These are phyloP conservation scores for Phellopilus nigrolimitatus DNA, from an alignment of 1,284 basidiomycete genomes.

Conservation along the genomic window DNA sequence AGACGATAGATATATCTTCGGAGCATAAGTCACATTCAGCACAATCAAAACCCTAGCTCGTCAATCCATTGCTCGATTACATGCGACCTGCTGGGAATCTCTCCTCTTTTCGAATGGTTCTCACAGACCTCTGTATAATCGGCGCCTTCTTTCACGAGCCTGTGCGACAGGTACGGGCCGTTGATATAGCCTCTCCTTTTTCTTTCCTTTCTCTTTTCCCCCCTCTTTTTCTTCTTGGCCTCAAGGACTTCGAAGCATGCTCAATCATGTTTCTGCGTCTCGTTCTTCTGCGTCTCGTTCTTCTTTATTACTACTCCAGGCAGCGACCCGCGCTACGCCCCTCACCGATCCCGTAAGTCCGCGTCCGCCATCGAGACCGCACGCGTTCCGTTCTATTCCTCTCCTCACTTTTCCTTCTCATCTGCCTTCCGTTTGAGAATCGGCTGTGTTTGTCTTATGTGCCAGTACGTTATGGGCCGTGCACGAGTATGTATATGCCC, in stretches of 20 bases:
- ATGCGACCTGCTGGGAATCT: slow-evolving; percentile 6
- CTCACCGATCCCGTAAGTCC: too few relatives aligned
- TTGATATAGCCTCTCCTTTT: slow-evolving; percentile 3
- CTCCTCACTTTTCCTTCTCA: too few relatives aligned
- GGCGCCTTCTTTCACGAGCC: slow-evolving; percentile 22
- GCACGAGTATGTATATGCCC: slow-evolving; percentile 11
- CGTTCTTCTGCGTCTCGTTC: too few relatives aligned
- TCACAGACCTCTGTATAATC: slow-evolving; percentile 16
- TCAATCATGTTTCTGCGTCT: too few relatives aligned
- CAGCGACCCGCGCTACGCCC: too few relatives aligned
- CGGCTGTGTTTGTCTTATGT: slow-evolving; percentile 8
- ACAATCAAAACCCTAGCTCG: slow-evolving; percentile 15
- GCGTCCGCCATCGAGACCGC: too few relatives aligned
- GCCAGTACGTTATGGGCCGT: slow-evolving; percentile 10
- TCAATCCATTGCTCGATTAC: slow-evolving; percentile 15
- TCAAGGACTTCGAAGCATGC: too few relatives aligned
- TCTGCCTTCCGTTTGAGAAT: too few relatives aligned
- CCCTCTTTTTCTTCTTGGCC: slow-evolving; percentile 1
- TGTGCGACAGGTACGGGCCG: background rate
- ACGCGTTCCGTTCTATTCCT: too few relatives aligned
- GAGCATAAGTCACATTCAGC: background rate
- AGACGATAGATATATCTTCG: background rate
- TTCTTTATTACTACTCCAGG: too few relatives aligned
- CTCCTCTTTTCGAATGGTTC: background rate
- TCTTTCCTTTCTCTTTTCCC: background rate